Evolutionary conservation across 78 protist genomes (phyloP).

Genomic region (Pigoraptor vietnamica): DNA sequence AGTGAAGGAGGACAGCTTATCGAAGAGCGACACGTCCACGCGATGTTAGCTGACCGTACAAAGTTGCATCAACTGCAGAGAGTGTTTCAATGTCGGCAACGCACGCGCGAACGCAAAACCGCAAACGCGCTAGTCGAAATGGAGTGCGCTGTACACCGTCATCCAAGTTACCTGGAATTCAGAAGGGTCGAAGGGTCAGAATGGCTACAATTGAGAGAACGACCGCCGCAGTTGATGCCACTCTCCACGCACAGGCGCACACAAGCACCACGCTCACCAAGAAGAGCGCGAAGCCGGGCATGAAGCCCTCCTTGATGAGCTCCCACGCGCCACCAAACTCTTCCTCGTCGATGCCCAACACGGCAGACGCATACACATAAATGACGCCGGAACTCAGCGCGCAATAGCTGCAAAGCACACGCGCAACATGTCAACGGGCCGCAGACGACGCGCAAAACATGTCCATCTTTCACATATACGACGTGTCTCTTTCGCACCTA

Average conservation of each 20-base stretch:
- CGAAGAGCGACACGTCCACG: too few relatives aligned
- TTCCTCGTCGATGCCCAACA: neutral
- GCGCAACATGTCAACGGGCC: neutral
- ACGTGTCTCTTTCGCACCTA: neutral
- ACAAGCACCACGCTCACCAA: neutral
- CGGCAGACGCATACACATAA: neutral
- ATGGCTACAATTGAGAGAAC: neutral
- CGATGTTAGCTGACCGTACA: too few relatives aligned
- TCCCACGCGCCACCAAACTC: neutral
- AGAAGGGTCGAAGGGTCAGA: neutral
- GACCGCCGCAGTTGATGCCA: too few relatives aligned
- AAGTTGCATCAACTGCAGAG: too few relatives aligned
- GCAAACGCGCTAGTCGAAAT: neutral
- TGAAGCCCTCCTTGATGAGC: neutral
- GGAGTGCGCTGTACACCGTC: neutral
- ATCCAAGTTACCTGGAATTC: neutral
- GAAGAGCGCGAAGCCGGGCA: neutral
- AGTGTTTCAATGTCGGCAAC: neutral
- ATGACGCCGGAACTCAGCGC: neutral
- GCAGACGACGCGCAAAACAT: neutral
- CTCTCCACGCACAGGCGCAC: neutral
- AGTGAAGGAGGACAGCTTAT: too few relatives aligned
- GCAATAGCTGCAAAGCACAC: neutral
- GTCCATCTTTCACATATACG: too few relatives aligned
- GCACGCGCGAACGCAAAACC: too few relatives aligned